These are phyloP conservation scores for Coniochaeta pulveracea DNA, from an alignment of 2,329 filamentous ascomycete species.

Conservation along the genomic window DNA sequence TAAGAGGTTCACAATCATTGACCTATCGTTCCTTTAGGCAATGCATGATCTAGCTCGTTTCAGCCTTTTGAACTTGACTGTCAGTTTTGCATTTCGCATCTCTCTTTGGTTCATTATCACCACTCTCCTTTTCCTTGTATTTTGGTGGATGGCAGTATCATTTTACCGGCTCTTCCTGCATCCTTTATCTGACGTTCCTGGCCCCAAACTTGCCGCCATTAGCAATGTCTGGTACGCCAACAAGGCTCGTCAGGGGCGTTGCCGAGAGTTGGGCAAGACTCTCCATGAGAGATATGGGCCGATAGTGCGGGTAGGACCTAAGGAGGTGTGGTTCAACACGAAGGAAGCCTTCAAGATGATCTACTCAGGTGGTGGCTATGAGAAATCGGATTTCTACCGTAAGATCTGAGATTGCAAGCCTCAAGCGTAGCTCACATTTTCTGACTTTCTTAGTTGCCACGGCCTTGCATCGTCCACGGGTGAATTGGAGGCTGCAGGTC, in stretches of 20 bases:
- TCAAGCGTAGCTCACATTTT: background rate
- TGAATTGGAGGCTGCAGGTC: conserved; percentile 24
- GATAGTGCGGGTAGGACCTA: conserved; percentile 39
- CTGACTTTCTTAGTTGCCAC: conserved; percentile 27
- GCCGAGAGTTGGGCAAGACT: conserved; percentile 26
- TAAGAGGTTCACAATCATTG: no score
- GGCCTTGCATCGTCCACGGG: conserved; percentile 26
- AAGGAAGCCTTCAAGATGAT: conserved; percentile 33
- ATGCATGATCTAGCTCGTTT: no score
- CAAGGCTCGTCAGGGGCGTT: conserved; percentile 30
- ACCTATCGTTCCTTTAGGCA: no score
- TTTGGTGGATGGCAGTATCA: background rate
- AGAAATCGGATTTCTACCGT: conserved; percentile 43
- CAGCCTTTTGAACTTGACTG: no score
- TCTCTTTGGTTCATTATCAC: no score
- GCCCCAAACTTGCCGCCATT: conserved; percentile 32
- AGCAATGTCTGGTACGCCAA: conserved; percentile 36
- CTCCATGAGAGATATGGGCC: conserved; percentile 37
- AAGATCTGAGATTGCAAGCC: conserved; percentile 12
- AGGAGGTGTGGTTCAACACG: conserved; percentile 41
- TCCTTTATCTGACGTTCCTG: conserved; percentile 31
- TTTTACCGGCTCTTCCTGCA: conserved; percentile 30
- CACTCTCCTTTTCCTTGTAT: no score
- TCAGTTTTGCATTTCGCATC: no score
- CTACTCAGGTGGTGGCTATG: conserved; percentile 34